Base-by-base conservation (phyloP, 2,329 filamentous ascomycete species). In the Aspergillus viridinutans region DNA sequence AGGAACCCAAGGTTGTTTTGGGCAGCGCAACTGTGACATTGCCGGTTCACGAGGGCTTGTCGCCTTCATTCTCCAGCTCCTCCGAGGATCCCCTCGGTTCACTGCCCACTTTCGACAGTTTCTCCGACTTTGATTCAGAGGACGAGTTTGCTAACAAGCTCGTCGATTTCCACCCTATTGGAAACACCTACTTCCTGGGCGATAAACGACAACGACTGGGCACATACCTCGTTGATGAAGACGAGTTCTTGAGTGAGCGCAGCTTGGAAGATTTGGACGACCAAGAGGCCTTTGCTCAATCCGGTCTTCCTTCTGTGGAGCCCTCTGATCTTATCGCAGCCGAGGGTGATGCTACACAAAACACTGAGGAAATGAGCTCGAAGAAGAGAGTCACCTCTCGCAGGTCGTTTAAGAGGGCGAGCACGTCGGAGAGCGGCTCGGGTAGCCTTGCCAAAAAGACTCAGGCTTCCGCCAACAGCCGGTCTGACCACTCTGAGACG, bases 101-200 rank as follows among this genome's bases (percentile, higher is more conserved):
- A 25, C 81, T 94, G 29, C 87, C 89, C 26, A 80, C 82, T 8
- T 95, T 96, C 65, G 90, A 95, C 73, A 89, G 91, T 63, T 85
- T 95, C 64, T 94, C 92, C 25, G 92, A 96, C 67, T 83, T 96
- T 56, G 92, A 96, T 72, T 92, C 90, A 0, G 92, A 96, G 68
- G 90, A 95, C 82, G 90, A 94, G 71, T 91, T 95, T 68, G 83
- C 85, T 67, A 87, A 85, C 72, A 83, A 84, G 55, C 83, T 95
- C 8, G 86, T 91, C 62, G 85, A 90, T 69, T 88, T 92, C 63
- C 80, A 83, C 60, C 72, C 80, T 21, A 76, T 79, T 42, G 77
- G 82, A 50, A 86, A 87, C 73, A 77, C 83, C 12, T 78, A 83
- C 64, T 87, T 83, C 72, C 71, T 83, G 58, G 81, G 82, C 55